phyloP scores from a whole-genome alignment of 345 rosid species.

The Ceriops decandra region DNA sequence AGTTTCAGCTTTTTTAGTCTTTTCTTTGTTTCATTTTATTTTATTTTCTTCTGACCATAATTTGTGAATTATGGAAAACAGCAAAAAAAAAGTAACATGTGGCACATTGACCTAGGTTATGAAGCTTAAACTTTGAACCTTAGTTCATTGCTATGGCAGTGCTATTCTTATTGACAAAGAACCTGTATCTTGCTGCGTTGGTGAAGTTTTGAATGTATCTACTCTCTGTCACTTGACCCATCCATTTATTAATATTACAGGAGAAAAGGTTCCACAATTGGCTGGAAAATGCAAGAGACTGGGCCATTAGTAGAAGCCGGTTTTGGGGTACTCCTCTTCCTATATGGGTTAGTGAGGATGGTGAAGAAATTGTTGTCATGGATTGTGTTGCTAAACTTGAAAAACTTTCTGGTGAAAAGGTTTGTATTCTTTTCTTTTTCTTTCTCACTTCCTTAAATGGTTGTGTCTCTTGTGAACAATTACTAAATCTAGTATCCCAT shows the following conservation, averaged over 20 bases:
- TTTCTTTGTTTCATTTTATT: no score
- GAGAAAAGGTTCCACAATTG: conserved; percentile 98
- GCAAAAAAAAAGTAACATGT: background rate
- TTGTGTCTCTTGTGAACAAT: background rate
- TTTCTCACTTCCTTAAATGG: background rate
- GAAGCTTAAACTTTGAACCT: background rate
- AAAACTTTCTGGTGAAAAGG: conserved; percentile 90
- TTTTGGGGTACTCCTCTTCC: conserved; percentile 99
- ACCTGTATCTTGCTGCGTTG: background rate
- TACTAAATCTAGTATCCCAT: background rate
- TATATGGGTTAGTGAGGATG: conserved; percentile 87
- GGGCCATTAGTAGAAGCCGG: conserved; percentile 97
- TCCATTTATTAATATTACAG: conserved; percentile 34
- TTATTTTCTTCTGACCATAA: no score
- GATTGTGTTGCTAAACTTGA: conserved; percentile 85
- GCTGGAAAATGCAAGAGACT: conserved; percentile 98
- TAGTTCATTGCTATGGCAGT: background rate
- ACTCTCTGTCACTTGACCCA: background rate
- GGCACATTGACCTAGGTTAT: background rate
- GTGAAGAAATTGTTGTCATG: conserved; percentile 66
- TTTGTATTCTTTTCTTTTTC: conserved; percentile 15
- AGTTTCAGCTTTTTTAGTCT: no score
- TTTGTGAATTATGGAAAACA: background rate
- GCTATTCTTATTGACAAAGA: background rate
- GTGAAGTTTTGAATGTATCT: background rate